Percentiles rank a stretch among this genome's conserved stretches.
These are phyloP conservation scores for Grigorovia yakushimaensis DNA, from an alignment of 805 yeast genomes.

Conservation along the genomic window DNA sequence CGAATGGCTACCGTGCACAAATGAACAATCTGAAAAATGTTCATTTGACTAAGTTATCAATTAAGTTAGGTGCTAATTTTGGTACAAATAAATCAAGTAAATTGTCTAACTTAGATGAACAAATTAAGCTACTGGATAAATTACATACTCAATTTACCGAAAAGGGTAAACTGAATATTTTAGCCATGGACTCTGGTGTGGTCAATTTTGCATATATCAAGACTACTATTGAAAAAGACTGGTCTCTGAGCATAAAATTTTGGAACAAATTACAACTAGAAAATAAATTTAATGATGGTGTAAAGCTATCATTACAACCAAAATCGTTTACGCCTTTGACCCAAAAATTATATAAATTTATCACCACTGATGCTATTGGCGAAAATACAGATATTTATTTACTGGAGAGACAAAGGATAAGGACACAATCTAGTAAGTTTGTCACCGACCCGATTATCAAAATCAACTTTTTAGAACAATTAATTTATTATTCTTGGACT, in stretches of 20 bases:
- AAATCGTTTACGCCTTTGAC: background rate
- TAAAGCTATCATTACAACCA: slow-evolving; percentile 17
- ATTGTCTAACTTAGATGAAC: slow-evolving; percentile 10
- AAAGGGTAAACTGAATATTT: background rate
- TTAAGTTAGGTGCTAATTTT: slow-evolving; percentile 14
- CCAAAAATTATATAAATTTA: background rate
- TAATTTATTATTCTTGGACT: slow-evolving; percentile 14
- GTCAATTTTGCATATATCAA: slow-evolving; percentile 26
- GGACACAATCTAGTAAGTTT: slow-evolving; percentile 37
- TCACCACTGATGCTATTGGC: background rate
- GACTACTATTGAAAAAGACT: slow-evolving; percentile 4
- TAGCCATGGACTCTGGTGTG: slow-evolving; percentile 31
- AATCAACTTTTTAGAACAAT: slow-evolving; percentile 43
- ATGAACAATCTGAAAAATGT: slow-evolving; percentile 6
- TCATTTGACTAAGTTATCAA: slow-evolving; percentile 14
- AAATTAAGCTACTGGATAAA: slow-evolving; percentile 8
- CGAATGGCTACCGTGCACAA: too few relatives aligned
- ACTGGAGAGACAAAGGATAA: slow-evolving; percentile 47
- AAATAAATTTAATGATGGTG: slow-evolving; percentile 6
- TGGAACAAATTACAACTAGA: slow-evolving; percentile 30
- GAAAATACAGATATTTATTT: slow-evolving; percentile 18
- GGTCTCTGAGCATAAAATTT: slow-evolving; percentile 21
- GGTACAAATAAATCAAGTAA: slow-evolving; percentile 15
- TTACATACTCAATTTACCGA: background rate
- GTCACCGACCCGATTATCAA: slow-evolving; percentile 44